Evolutionary conservation across 2,329 filamentous ascomycete genomes (phyloP), one percentile per base, ranked within the genome.

Genomic region (Colletotrichum aenigma): DNA sequence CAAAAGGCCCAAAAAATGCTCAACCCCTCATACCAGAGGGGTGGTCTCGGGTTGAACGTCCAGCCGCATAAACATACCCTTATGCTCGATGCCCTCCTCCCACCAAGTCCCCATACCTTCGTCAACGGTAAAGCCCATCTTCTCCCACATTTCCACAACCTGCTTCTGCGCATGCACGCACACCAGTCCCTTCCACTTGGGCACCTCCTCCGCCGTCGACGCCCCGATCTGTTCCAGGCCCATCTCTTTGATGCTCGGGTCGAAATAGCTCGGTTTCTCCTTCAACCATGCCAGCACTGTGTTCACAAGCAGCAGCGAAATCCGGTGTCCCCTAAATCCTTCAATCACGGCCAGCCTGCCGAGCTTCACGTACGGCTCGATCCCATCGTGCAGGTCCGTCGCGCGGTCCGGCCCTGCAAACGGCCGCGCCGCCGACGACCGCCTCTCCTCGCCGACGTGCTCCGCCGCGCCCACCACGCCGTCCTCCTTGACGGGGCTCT

Each of bases 71-170:
- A 91, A 98, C 96, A 98, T 97, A 75, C 94, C 96, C 21, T 97
- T 89, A 86, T 98, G 95, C 78, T 91, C 88, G 70, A 98, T 96
- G 6, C 94, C 95, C 81, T 97, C 95, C 83, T 98, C 96, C 77
- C 89, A 88, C 95, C 96, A 98, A 36, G 83, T 88, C 1, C 95
- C 94, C 90, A 96, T 91, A 12, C 85, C 87, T 80, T 94, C 89
- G 84, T 98, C 96, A 12, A 91, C 87, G 77, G 87, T 85, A 83
- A 98, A 98, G 0, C 95, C 96, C 84, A 93, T 90, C 81, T 88
- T 90, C 80, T 86, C 85, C 92, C 96, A 98, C 78, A 93, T 87
- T 32, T 84, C 85, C 78, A 92, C 88, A 16, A 94, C 91, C 36
- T 87, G 83, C 71, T 90, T 89, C 86, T 98, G 96, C 4, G 95